phyloP scores from a whole-genome alignment of 2,329 filamentous ascomycete species.

The Pseudogymnoascus pannorum region DNA sequence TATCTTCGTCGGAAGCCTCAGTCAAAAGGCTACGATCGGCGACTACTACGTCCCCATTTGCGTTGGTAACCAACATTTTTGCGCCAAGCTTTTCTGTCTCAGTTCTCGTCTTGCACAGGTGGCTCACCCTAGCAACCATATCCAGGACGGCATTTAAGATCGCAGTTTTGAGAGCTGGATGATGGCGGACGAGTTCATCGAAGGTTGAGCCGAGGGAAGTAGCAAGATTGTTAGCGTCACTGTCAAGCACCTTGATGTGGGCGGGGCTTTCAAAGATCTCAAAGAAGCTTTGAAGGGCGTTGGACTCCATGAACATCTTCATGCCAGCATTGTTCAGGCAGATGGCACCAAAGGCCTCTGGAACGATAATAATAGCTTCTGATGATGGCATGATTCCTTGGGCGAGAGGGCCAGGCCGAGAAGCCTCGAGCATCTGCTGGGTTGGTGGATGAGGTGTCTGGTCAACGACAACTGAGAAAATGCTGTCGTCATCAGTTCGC shows the following conservation, averaged over 20 bases:
- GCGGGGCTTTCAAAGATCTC: constrained; percentile 93
- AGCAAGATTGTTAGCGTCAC: constrained; percentile 62
- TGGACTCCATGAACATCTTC: constrained; percentile 76
- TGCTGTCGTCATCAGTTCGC: constrained; percentile 25
- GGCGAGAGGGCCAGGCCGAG: constrained; percentile 44
- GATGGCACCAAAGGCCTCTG: constrained; percentile 84
- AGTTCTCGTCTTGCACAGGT: constrained; percentile 65
- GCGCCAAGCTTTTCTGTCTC: constrained; percentile 65
- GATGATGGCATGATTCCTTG: constrained; percentile 75
- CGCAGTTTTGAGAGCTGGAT: constrained; percentile 70
- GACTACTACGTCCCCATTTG: constrained; percentile 50
- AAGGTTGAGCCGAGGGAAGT: constrained; percentile 74
- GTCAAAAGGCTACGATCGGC: constrained; percentile 38
- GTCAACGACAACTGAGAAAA: constrained; percentile 21
- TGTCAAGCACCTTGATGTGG: constrained; percentile 78
- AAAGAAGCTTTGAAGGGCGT: constrained; percentile 78
- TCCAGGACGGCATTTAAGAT: constrained; percentile 82
- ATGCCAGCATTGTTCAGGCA: constrained; percentile 84
- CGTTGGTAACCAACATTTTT: constrained; percentile 62
- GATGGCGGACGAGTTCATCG: constrained; percentile 90
- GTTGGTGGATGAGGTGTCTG: constrained; percentile 46
- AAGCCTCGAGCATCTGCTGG: constrained; percentile 40
- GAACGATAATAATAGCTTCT: constrained; percentile 82
- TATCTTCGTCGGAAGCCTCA: constrained; percentile 31
- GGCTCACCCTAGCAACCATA: constrained; percentile 76